Percentiles rank a stretch among this genome's conserved stretches.
Conservation (phyloP, 371 early-diverging fungal genomes). For the Mortierella sp. region DNA sequence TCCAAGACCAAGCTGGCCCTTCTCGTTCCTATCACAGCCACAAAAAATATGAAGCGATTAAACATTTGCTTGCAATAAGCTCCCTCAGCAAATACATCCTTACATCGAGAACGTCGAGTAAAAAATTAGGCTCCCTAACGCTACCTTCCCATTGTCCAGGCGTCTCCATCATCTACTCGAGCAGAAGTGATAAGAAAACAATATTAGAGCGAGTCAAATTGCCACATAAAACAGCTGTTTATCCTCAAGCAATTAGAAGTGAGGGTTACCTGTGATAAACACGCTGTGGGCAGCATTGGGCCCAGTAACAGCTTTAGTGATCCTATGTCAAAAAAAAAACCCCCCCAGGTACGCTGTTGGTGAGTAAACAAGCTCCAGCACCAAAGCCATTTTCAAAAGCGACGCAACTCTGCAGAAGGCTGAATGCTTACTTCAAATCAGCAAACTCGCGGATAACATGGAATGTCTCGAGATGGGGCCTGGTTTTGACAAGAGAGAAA, state of each 20-base stretch:
- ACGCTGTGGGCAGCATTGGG: conserved; percentile 61
- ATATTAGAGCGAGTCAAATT: not conserved
- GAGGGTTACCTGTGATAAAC: conserved; percentile 50
- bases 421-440: conserved; percentile 56
- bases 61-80: not conserved
- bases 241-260: not conserved
- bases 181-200: not conserved
- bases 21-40: conserved; percentile 53
- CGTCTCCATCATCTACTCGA: conserved; percentile 57
- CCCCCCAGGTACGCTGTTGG: not conserved
- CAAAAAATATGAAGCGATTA: not conserved
- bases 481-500: conserved; percentile 4
- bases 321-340: conserved; percentile 20
- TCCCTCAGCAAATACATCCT: not conserved
- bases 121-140: not conserved
- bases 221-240: not conserved
- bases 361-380: not conserved
- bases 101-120: not conserved
- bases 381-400: not conserved
- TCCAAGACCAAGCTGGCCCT: conserved; percentile 63
- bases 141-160: conserved; percentile 61
- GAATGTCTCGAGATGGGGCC: conserved; percentile 57
- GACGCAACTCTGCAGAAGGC: not conserved
- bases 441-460: conserved; percentile 61
- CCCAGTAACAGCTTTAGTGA: conserved; percentile 57